Evolutionary conservation across 2,329 filamentous ascomycete species (phyloP), one percentile per base, ranked within the genome.

Genomic region (Aspergillus puulaauensis): DNA sequence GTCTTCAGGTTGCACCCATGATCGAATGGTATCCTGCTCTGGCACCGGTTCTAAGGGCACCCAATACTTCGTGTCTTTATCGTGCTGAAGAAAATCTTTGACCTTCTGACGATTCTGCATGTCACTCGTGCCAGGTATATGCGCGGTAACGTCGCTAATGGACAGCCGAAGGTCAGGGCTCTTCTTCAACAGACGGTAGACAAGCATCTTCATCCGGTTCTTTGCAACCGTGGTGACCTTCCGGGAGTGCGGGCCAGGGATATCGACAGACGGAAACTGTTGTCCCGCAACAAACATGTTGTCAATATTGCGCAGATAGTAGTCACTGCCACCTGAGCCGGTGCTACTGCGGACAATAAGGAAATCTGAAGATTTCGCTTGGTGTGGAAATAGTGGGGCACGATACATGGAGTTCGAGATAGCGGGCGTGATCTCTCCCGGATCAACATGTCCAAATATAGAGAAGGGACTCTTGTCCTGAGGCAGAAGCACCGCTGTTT

Each of bases 161-260:
- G 87, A 87, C 23, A 92, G 83, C 45, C 86, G 83, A 59, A 87
- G 80, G 24, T 88, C 84, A 17, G 85, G 80, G 66, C 88, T 91
- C 67, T 90, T 90, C 61, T 88, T 85, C 67, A 96, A 90, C 72
- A 96, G 87, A 51, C 95, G 90, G 73, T 91, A 97, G 0, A 92
- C 90, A 40, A 99, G 87, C 88, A 97, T 97, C 79, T 95, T 96
- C 75, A 99, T 87, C 37, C 95, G 87, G 74, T 95, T 96, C 80
- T 99, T 99, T 37, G 91, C 89, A n/a, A 93, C 92, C 57, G 96
- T 96, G 0, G 95, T 99, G 31, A 98, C 93, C 73, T 95, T 96
- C 60, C 95, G 85, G 39, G 92, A 96, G 72, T 98, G 93, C 3
- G 93, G 93, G 0, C 93, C 93, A 3, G 95, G 95, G 5, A 99